Conservation (phyloP, 441 rosid species). For the Sinapis alba region DNA sequence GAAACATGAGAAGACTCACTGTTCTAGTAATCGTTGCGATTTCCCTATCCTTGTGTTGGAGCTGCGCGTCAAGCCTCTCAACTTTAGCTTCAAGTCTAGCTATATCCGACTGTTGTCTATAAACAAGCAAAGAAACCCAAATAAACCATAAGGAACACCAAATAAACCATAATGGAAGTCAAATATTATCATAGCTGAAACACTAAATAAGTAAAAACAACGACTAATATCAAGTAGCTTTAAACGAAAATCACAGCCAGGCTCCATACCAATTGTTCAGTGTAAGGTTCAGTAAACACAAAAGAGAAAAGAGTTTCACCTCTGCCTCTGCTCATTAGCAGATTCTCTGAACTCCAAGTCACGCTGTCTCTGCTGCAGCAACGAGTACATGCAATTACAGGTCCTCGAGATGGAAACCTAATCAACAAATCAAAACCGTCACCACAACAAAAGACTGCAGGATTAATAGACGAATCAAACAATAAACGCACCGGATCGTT, state of each 20-base stretch:
- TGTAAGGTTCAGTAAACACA: not conserved
- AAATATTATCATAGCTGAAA: not conserved
- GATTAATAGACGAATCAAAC: not conserved
- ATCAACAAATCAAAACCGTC: constrained; percentile 5
- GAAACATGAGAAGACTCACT: constrained; percentile 49
- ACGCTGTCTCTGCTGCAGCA: constrained; percentile 94
- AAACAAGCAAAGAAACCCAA: constrained; percentile 15
- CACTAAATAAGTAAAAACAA: not conserved
- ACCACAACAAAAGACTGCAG: not conserved
- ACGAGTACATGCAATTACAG: constrained; percentile 82
- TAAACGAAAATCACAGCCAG: not conserved
- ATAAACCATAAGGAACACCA: not conserved
- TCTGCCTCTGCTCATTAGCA: constrained; percentile 90
- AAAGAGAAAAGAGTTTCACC: constrained; percentile 43
- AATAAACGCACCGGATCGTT: constrained; percentile 75
- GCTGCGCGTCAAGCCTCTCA: constrained; percentile 85
- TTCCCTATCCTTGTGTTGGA: constrained; percentile 92
- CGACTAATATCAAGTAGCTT: not conserved
- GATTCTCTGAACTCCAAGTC: constrained; percentile 92
- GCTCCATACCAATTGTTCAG: not conserved
- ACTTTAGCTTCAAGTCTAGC: constrained; percentile 94
- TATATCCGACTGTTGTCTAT: constrained; percentile 81
- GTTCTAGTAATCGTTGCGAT: constrained; percentile 93
- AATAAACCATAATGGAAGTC: not conserved
- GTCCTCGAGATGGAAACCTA: constrained; percentile 96